Evolutionary conservation across 768 basidiomycete species (phyloP).

Genomic region (Dioszegia aurantiaca): DNA sequence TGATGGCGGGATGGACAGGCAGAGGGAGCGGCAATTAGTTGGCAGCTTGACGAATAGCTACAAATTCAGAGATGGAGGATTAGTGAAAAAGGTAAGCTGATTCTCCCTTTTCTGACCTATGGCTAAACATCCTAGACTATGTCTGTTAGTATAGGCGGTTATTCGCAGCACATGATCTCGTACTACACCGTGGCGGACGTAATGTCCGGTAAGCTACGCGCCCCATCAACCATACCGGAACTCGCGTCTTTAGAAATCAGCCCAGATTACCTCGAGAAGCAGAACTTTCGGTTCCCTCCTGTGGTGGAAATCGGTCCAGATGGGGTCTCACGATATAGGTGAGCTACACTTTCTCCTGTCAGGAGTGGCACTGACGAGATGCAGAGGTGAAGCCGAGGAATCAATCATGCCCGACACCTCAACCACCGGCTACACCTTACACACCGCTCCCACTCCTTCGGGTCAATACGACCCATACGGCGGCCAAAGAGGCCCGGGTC

Average conservation of each 20-base stretch:
- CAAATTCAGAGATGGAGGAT: conserved; percentile 86
- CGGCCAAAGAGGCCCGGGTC: background rate
- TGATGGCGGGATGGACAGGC: conserved; percentile 60
- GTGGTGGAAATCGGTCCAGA: conserved; percentile 81
- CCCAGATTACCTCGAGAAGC: conserved; percentile 80
- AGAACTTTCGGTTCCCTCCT: conserved; percentile 85
- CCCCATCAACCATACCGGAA: conserved; percentile 84
- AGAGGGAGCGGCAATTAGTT: conserved; percentile 74
- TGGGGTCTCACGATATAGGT: conserved; percentile 70
- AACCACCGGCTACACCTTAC: conserved; percentile 14
- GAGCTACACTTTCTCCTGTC: conserved; percentile 3
- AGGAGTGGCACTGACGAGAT: background rate
- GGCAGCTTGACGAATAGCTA: conserved; percentile 89
- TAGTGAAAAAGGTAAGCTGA: conserved; percentile 87
- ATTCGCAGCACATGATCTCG: conserved; percentile 86
- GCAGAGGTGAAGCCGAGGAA: conserved; percentile 29
- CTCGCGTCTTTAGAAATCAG: conserved; percentile 80
- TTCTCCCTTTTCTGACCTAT: background rate
- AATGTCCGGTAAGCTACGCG: conserved; percentile 76
- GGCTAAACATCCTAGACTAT: conserved; percentile 65
- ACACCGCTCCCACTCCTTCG: conserved; percentile 11
- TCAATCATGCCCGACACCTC: conserved; percentile 22
- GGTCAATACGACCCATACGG: conserved; percentile 19
- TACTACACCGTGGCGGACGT: conserved; percentile 94
- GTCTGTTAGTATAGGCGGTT: conserved; percentile 77